Base-by-base conservation (phyloP, 305 asterid species). In the Coffea humblotiana region DNA sequence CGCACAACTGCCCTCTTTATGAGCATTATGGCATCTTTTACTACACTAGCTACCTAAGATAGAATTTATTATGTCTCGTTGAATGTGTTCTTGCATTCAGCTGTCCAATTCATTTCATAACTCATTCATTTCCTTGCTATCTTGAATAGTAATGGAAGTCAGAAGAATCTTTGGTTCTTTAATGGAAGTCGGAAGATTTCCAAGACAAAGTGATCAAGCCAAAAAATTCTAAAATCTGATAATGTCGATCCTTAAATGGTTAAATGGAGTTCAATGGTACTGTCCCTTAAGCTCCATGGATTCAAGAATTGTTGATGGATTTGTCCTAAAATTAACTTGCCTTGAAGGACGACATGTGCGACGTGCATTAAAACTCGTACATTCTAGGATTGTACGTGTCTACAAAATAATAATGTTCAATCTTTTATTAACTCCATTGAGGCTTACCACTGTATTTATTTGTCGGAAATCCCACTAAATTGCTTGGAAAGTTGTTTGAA, bases 1-100 rank as follows among this genome's bases (percentile, higher is more conserved):
- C n/a, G 72, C 48, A 76, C 73, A 65, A 54, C 73, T 27, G 80
- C 29, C 80, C 79, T 60, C 3, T 18, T 47, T 35, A 25, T 64
- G 69, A 37, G 49, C 25, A 14, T 68, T 68, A 35, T 68, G 72
- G 72, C 6, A 6, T 58, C 80, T 32, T 65, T 68, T 48, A 65
- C 64, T 77, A 48, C 73, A 29, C 9, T 48, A 77, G 79, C 79
- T 48, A 65, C 74, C 80, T 48, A 35, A 48, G 43, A 47, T 16
- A 10, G 25, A 72, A 51, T 27, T 49, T 63, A 63, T 63, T 76
- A 4, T 52, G 49, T 16, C 21, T 49, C 73, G 64, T 77, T 64
- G 25, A 25, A 48, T 48, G 51, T 27, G 27, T 16, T 35, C 25
- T 8, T 63, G 37, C 0, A 45, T 76, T 29, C 1, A 18, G 48